Conservation (phyloP, 768 basidiomycete species). For the Daedaleopsis nitida region DNA sequence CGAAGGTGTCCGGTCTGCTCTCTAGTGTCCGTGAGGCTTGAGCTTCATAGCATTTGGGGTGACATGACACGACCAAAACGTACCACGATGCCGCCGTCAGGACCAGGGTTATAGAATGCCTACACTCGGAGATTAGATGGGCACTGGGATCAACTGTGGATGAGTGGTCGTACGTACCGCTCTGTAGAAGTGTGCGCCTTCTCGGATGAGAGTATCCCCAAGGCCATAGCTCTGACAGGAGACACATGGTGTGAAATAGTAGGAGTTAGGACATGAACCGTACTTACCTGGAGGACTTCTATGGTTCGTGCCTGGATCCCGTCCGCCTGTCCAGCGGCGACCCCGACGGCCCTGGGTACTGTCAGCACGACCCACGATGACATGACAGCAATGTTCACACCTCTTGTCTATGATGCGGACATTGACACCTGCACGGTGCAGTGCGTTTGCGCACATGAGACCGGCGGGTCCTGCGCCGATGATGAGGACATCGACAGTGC, state of each 20-base stretch:
- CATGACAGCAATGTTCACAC: conserved; percentile 31
- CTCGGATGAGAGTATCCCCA: conserved; percentile 60
- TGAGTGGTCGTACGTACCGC: conserved; percentile 47
- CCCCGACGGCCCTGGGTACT: conserved; percentile 36
- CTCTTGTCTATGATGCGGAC: conserved; percentile 65
- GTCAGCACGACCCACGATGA: conserved; percentile 14
- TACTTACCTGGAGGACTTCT: conserved; percentile 48
- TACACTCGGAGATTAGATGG: conserved; percentile 27
- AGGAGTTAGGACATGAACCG: background rate
- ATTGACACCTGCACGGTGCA: conserved; percentile 56
- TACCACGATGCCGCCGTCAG: conserved; percentile 65
- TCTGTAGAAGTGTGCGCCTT: conserved; percentile 73
- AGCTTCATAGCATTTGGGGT: too few species aligned
- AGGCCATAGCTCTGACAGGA: conserved; percentile 78
- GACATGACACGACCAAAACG: conserved; percentile 7
- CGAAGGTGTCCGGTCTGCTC: background rate
- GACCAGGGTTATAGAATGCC: conserved; percentile 78
- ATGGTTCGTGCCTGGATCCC: conserved; percentile 60
- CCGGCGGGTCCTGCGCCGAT: conserved; percentile 65
- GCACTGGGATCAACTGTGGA: background rate
- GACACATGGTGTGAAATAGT: background rate
- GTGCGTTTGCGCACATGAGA: conserved; percentile 69
- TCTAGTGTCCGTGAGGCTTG: background rate
- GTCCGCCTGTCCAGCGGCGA: conserved; percentile 55
- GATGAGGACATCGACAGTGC: conserved; percentile 59